Evolutionary conservation across 2,329 filamentous ascomycete species (phyloP), one percentile per base, ranked within the genome.

Genomic region (Aspergillus pseudoviridinutans): DNA sequence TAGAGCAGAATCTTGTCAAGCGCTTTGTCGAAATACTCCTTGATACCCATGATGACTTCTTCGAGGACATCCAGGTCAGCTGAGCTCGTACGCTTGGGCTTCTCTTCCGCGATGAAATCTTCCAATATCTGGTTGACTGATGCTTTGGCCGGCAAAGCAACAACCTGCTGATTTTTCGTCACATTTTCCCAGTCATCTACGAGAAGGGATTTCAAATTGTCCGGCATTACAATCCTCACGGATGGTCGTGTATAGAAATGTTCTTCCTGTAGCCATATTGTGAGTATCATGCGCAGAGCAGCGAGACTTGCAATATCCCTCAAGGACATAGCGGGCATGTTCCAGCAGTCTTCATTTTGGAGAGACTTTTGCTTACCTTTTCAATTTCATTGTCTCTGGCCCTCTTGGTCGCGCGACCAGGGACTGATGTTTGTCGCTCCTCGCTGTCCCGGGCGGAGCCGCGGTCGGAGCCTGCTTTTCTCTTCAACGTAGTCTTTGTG

Each of bases 121-220:
- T 91, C 83, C 17, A 99, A 79, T 60, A 99, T 91, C 63, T 85
- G 79, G 62, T 84, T 85, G 58, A 94, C 91, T 1, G 93, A 86
- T 53, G 88, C 84, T 28, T 82, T 80, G 50, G 91, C 87, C 0
- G 94, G 94, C 17, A 99, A 80, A 1, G 90, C 87, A 32, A 97
- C 91, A 3, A 97, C 86, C 70, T 93, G 90, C 65, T 91, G 86
- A 71, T 95, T 94, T 78, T 97, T 97, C 56, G 94, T 99, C 60
- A 99, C 87, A 67, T 97, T 96, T 75, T 99, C 94, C 94, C 94
- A 99, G 74, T 99, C 94, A 71, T 99, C 94, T 24, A 99, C 94
- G 3, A 99, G 85, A 61, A 96, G 83, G 17, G 90, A 91, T 78
- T 97, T 97, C 64, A 99, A 82, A 63, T 89, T 86, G 70, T 97